Percentiles rank a stretch among this genome's conserved stretches.
phyloP scores from a whole-genome alignment of 495 filamentous ascomycete genomes.

The Penicillium turbatum region DNA sequence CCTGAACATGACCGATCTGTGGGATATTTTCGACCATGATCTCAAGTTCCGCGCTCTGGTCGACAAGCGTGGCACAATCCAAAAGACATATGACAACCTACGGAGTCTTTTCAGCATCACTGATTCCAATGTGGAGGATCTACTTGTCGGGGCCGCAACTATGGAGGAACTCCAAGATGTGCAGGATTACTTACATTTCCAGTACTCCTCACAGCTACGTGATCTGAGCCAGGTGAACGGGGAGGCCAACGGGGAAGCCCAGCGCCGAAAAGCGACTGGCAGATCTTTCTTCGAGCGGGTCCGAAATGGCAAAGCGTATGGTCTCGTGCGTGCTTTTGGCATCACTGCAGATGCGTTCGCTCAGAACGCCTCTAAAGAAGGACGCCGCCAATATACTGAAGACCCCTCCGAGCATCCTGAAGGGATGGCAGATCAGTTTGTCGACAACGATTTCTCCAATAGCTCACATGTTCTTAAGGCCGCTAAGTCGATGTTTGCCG shows the following conservation, averaged over 20 bases:
- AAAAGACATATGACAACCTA: conserved; percentile 70
- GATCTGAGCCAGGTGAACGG: conserved; percentile 62
- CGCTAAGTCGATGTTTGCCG: conserved; percentile 81
- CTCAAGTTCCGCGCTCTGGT: conserved; percentile 87
- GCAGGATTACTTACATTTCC: conserved; percentile 95
- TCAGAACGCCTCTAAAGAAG: conserved; percentile 73
- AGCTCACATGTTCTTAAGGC: conserved; percentile 69
- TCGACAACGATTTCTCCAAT: conserved; percentile 71
- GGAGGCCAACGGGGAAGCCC: conserved; percentile 42
- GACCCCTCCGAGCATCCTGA: conserved; percentile 72
- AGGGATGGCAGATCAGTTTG: conserved; percentile 74
- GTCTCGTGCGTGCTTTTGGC: conserved; percentile 81
- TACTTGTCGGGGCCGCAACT: conserved; percentile 66
- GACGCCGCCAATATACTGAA: conserved; percentile 73
- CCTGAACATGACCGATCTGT: conserved; percentile 86
- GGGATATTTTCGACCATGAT: conserved; percentile 90
- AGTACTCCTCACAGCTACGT: conserved; percentile 77
- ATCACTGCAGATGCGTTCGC: conserved; percentile 86
- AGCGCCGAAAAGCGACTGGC: conserved; percentile 75
- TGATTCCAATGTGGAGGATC: conserved; percentile 66
- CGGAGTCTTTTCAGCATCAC: conserved; percentile 48
- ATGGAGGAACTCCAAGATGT: conserved; percentile 95
- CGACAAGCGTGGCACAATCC: conserved; percentile 81
- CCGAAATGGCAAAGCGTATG: conserved; percentile 70
- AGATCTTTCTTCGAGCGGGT: conserved; percentile 76